These are phyloP conservation scores for Botryosphaeria dothidea DNA, from an alignment of 2,329 filamentous ascomycete genomes.

Conservation along the genomic window DNA sequence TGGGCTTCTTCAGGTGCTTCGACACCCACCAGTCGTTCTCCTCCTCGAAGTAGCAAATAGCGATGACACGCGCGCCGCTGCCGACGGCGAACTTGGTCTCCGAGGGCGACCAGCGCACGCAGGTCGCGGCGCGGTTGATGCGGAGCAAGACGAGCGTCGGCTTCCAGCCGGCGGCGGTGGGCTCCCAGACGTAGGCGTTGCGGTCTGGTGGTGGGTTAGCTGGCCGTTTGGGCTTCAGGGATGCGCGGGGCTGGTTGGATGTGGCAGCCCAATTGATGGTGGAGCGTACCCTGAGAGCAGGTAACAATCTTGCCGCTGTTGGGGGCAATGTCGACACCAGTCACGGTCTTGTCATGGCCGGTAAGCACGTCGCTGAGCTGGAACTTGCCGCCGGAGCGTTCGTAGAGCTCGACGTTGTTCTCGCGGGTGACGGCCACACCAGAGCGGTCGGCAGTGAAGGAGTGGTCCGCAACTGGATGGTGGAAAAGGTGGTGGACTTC, in stretches of 20 bases:
- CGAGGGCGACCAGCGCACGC: conserved; percentile 94
- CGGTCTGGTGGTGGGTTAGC: conserved; percentile 63
- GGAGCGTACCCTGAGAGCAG: conserved; percentile 79
- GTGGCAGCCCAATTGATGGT: not conserved
- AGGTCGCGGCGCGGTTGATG: conserved; percentile 95
- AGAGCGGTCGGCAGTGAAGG: conserved; percentile 88
- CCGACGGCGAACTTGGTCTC: conserved; percentile 98
- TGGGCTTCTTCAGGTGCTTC: conserved; percentile 98
- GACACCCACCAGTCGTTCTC: conserved; percentile 99
- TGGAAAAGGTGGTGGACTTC: conserved; percentile 98
- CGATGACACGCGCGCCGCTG: conserved; percentile 91
- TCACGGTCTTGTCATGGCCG: conserved; percentile 96
- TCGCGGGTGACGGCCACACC: conserved; percentile 91
- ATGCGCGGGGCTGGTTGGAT: not conserved
- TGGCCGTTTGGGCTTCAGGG: not conserved
- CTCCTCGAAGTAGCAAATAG: conserved; percentile 97
- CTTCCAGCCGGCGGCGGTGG: conserved; percentile 89
- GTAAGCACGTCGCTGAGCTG: conserved; percentile 88
- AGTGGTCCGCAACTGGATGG: conserved; percentile 94
- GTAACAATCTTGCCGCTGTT: conserved; percentile 91
- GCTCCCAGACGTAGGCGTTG: conserved; percentile 98
- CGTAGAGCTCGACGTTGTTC: conserved; percentile 86
- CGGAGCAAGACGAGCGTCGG: conserved; percentile 94
- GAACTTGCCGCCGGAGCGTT: conserved; percentile 70
- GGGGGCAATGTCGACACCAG: conserved; percentile 92